Conservation (phyloP, 2,329 filamentous ascomycete species). For the Cladobotryum mycophilum region DNA sequence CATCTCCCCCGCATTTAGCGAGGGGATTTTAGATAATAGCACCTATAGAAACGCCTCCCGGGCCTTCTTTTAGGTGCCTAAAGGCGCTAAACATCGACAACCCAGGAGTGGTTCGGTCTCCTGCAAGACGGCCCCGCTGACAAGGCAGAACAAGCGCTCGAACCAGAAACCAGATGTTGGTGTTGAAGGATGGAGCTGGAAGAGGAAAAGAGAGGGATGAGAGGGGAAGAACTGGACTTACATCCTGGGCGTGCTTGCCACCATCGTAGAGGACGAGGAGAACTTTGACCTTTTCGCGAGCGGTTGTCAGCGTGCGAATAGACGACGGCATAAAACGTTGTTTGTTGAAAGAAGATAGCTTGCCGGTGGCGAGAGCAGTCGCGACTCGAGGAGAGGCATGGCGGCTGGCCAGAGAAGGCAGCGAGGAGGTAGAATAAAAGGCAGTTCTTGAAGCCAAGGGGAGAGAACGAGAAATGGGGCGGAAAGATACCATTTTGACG, state of each 20-base stretch:
- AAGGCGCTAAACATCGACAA: background rate
- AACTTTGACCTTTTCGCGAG: slow-evolving; percentile 73
- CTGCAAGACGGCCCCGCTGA: slow-evolving; percentile 2
- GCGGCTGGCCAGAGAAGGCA: slow-evolving; percentile 14
- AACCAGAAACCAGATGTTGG: no score
- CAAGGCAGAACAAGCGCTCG: background rate
- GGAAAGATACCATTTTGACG: slow-evolving; percentile 29
- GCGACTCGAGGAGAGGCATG: slow-evolving; percentile 26
- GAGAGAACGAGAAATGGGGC: slow-evolving; percentile 21
- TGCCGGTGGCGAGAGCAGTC: slow-evolving; percentile 37
- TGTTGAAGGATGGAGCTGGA: background rate
- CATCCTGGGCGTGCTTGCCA: slow-evolving; percentile 78
- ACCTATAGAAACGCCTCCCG: no score
- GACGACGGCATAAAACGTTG: slow-evolving; percentile 31
- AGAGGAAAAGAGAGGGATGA: background rate
- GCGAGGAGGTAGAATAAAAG: slow-evolving; percentile 19
- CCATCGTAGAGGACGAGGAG: slow-evolving; percentile 92
- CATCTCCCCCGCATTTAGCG: slow-evolving; percentile 11
- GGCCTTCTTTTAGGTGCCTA: no score
- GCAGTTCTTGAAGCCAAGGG: slow-evolving; percentile 21
- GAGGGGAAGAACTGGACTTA: slow-evolving; percentile 34
- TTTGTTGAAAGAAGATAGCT: slow-evolving; percentile 20
- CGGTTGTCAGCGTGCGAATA: slow-evolving; percentile 51
- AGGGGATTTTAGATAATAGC: background rate
- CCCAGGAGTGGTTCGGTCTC: background rate